Conservation (phyloP, 2,329 filamentous ascomycete species). For the Alternaria angustiovoidea region DNA sequence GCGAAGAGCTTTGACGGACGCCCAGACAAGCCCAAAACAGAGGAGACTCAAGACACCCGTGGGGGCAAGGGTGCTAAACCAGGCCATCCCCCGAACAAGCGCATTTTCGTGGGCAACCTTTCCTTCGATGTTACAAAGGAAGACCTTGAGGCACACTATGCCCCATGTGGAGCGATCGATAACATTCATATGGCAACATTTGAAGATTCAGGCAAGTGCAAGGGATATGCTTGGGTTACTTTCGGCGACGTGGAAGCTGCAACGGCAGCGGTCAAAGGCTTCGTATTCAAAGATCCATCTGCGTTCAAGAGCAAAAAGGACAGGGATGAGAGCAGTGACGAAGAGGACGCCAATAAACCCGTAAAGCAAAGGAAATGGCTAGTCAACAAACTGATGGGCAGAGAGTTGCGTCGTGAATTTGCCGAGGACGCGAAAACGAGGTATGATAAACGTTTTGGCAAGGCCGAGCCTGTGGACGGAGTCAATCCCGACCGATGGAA, state of each 20-base stretch:
- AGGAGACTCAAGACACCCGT: conserved; percentile 30
- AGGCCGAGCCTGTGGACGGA: conserved; percentile 53
- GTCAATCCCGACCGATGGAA: conserved; percentile 41
- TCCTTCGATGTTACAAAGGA: conserved; percentile 70
- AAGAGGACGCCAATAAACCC: conserved; percentile 54
- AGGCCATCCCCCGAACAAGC: conserved; percentile 73
- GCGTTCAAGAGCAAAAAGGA: conserved; percentile 54
- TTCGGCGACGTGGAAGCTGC: conserved; percentile 83
- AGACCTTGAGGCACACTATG: conserved; percentile 80
- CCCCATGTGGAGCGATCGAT: conserved; percentile 81
- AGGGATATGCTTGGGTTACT: conserved; percentile 94
- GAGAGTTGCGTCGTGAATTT: conserved; percentile 86
- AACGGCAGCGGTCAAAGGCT: conserved; percentile 80
- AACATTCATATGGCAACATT: conserved; percentile 93
- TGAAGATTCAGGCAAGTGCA: conserved; percentile 96
- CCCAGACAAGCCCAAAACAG: conserved; percentile 69
- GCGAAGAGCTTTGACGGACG: conserved; percentile 90
- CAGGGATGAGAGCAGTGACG: conserved; percentile 63
- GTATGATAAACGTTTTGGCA: conserved; percentile 94
- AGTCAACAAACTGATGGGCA: conserved; percentile 83
- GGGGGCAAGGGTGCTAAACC: conserved; percentile 44
- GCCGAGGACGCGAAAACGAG: conserved; percentile 88
- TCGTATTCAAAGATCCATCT: conserved; percentile 72
- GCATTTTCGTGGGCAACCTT: conserved; percentile 78
- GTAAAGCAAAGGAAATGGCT: conserved; percentile 71